Conservation (phyloP, 2,329 filamentous ascomycete species). For the Xylaria sp. region DNA sequence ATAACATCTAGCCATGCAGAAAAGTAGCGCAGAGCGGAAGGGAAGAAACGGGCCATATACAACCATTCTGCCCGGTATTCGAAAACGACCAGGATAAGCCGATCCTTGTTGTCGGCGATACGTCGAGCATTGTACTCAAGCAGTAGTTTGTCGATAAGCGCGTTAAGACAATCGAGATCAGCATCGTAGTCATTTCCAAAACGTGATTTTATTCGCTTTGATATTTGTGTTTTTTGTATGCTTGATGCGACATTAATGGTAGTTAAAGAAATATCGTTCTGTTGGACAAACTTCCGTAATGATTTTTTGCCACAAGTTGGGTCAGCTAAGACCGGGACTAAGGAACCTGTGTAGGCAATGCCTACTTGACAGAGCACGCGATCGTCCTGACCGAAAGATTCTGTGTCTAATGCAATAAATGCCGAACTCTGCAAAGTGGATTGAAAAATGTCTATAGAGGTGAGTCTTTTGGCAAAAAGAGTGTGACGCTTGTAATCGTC, state of each 20-base stretch:
- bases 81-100: conserved; percentile 15
- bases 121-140: conserved; percentile 13
- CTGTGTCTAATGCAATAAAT: conserved; percentile 11
- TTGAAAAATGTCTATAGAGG: conserved; percentile 8
- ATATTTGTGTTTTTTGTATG: conserved; percentile 10
- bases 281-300: conserved; percentile 12
- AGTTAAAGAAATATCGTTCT: conserved; percentile 15
- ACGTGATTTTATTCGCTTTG: conserved; percentile 10
- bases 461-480: conserved; percentile 11
- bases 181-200: conserved; percentile 11
- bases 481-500: conserved; percentile 5
- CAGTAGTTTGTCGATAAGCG: conserved; percentile 13
- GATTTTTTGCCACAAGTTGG: conserved; percentile 6
- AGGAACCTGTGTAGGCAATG: conserved; percentile 14
- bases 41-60: conserved; percentile 16
- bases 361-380: conserved; percentile 11
- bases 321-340: conserved; percentile 11
- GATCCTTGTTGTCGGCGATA: conserved; percentile 13
- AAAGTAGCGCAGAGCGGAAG: conserved; percentile 13
- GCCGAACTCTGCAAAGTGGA: not conserved
- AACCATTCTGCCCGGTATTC: conserved; percentile 10
- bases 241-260: conserved; percentile 17
- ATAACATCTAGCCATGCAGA: conserved; percentile 19
- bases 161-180: conserved; percentile 11
- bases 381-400: conserved; percentile 10